These are phyloP conservation scores for Ophiocordyceps australis DNA, from an alignment of 2,329 filamentous ascomycete genomes.

Conservation along the genomic window DNA sequence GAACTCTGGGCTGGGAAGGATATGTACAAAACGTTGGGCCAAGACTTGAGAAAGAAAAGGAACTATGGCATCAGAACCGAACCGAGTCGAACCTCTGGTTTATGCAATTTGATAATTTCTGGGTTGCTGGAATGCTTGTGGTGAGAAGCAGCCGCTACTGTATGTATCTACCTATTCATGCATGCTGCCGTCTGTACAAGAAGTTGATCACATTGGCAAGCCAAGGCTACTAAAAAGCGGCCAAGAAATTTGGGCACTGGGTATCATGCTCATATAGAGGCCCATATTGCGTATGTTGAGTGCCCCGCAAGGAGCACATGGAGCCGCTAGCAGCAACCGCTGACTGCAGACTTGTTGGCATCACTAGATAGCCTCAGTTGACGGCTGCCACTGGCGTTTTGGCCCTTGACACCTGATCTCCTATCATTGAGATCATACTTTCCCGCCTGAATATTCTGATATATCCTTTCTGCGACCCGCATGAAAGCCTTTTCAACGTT, in stretches of 20 bases:
- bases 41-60: no score
- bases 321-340: conserved; percentile 28
- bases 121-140: conserved; percentile 2
- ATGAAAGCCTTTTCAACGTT: conserved; percentile 88
- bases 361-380: conserved; percentile 26
- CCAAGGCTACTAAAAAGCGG: no score
- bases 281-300: no score
- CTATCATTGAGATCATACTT: conserved; percentile 90
- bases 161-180: conserved; percentile 1
- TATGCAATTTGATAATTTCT: conserved; percentile 11
- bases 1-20: no score
- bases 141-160: neutral
- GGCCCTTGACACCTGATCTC: conserved; percentile 74
- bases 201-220: no score
- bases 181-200: no score
- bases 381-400: conserved; percentile 28
- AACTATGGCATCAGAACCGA: no score
- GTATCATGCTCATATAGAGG: no score
- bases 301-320: no score
- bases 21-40: no score
- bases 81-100: conserved; percentile 6
- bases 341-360: conserved; percentile 17
- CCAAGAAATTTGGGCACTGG: no score
- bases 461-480: conserved; percentile 87
- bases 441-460: conserved; percentile 89